phyloP scores from a whole-genome alignment of 768 basidiomycete genomes.

The Phylloporus scabripes region DNA sequence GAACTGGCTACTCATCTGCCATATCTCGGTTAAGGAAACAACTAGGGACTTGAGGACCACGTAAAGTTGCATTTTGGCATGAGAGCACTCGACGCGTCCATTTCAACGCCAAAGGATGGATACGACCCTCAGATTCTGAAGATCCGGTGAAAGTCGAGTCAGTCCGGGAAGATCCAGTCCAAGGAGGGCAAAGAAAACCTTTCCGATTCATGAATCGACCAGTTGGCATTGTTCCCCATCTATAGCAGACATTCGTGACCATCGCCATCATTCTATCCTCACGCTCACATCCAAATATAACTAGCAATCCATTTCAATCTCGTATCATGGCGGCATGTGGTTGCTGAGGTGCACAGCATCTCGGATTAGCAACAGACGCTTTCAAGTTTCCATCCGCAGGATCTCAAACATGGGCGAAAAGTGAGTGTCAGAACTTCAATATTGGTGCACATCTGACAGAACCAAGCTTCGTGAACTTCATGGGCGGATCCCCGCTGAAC shows the following conservation, averaged over 20 bases:
- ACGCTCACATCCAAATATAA: conserved; percentile 11
- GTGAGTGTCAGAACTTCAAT: conserved; percentile 17
- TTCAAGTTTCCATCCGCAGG: too few species aligned
- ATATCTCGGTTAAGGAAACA: conserved; percentile 19
- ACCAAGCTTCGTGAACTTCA: conserved; percentile 43
- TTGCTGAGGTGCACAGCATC: conserved; percentile 1
- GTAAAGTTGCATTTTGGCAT: conserved; percentile 19
- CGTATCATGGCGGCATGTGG: conserved; percentile 4
- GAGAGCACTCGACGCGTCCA: conserved; percentile 8
- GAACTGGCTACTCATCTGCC: conserved; percentile 6
- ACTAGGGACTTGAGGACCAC: conserved; percentile 17
- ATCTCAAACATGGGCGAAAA: conserved; percentile 27
- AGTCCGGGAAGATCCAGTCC: conserved; percentile 16
- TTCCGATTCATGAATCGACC: not conserved
- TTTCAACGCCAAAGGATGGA: conserved; percentile 1
- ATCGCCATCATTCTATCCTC: too few species aligned
- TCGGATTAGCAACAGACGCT: not conserved
- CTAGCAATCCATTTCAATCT: not conserved
- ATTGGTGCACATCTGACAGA: not conserved
- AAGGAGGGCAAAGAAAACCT: conserved; percentile 12
- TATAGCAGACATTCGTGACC: too few species aligned
- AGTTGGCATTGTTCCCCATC: not conserved
- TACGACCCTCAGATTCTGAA: conserved; percentile 11
- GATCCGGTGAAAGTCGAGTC: conserved; percentile 22
- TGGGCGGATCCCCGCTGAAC: conserved; percentile 66